phyloP scores from a whole-genome alignment of 768 basidiomycete species.

The Kockovaella imperatae region DNA sequence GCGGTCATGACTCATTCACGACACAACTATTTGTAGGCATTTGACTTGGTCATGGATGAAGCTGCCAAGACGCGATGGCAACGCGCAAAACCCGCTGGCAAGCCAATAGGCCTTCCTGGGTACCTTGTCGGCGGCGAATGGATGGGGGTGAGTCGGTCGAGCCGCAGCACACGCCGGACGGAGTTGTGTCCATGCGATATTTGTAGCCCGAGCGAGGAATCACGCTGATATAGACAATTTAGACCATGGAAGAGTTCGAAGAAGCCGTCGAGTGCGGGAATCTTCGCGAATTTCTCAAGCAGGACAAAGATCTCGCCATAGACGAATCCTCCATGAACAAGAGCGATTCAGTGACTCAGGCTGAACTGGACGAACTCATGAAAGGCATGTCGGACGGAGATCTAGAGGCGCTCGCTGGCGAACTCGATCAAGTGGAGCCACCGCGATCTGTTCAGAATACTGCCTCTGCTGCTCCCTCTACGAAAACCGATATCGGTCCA shows the following conservation, averaged over 20 bases:
- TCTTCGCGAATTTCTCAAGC: slow-evolving; percentile 29
- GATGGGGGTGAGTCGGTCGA: slow-evolving; percentile 29
- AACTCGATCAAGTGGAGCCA: slow-evolving; percentile 14
- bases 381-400: slow-evolving; percentile 31
- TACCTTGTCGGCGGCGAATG: slow-evolving; percentile 41
- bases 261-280: slow-evolving; percentile 32
- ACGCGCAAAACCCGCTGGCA: slow-evolving; percentile 31
- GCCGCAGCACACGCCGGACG: background rate
- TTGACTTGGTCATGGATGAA: slow-evolving; percentile 33
- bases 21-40: slow-evolving; percentile 15
- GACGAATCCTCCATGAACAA: background rate
- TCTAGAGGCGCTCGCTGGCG: slow-evolving; percentile 20
- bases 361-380: slow-evolving; percentile 34
- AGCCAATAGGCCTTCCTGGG: slow-evolving; percentile 33
- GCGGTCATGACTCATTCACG: background rate
- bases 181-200: background rate
- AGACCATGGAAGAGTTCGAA: slow-evolving; percentile 43
- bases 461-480: no score
- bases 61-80: slow-evolving; percentile 40
- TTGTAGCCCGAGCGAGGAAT: no score
- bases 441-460: no score
- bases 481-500: no score
- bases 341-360: slow-evolving; percentile 13
- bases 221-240: background rate
- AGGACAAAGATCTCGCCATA: slow-evolving; percentile 29